phyloP scores from a whole-genome alignment of 495 filamentous ascomycete genomes.

The Neurospora sp. region DNA sequence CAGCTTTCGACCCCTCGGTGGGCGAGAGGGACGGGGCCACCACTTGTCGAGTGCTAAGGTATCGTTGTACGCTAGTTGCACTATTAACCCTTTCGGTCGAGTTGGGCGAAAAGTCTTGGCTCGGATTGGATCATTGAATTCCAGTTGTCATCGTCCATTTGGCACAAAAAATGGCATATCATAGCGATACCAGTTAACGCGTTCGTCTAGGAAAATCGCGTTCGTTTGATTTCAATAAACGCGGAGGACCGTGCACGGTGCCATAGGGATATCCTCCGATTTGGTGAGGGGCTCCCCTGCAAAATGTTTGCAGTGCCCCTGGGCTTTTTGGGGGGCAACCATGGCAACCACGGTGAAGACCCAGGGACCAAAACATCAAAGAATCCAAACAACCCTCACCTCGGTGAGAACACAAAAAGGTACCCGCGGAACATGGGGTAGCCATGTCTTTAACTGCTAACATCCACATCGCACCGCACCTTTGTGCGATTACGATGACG shows the following conservation, averaged over 20 bases:
- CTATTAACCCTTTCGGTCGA: not conserved
- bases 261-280: not conserved
- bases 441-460: not conserved
- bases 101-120: not conserved
- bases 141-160: not conserved
- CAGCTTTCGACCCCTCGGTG: conserved; percentile 8
- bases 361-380: not conserved
- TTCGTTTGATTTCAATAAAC: not conserved
- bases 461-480: not conserved
- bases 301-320: not conserved
- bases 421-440: not conserved
- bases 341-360: not conserved
- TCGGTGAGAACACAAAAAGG: not conserved
- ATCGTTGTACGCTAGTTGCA: not conserved
- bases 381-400: not conserved
- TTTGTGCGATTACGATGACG: not conserved
- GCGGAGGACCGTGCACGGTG: not conserved
- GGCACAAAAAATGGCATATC: not conserved
- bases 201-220: not conserved
- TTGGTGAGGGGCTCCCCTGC: not conserved
- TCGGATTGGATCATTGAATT: not conserved
- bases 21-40: not conserved
- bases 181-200: not conserved
- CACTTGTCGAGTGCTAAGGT: not conserved
- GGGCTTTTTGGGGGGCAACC: not conserved